A percentile compares a stretch with the other conserved stretches of the same genome.
These are phyloP conservation scores for Pinus tabuliformis DNA, from an alignment of 75 land plant species.

Conservation along the genomic window DNA sequence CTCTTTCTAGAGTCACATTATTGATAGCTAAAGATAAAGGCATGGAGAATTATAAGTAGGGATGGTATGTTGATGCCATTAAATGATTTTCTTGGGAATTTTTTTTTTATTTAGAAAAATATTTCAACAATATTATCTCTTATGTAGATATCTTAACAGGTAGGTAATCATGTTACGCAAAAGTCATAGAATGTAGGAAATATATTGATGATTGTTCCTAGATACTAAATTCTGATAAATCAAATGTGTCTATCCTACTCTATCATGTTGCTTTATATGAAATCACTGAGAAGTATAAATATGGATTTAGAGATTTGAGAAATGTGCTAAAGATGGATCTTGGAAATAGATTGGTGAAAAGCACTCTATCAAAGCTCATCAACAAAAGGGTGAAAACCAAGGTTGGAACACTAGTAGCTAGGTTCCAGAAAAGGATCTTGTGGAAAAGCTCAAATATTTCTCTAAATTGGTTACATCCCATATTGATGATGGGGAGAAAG, in stretches of 20 bases:
- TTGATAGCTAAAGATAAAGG: constrained; percentile 72
- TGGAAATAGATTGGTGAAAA: no score
- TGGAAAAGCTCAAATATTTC: constrained; percentile 46
- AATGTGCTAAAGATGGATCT: no score
- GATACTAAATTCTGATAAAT: no score
- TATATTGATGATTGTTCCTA: no score
- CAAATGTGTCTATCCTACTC: no score
- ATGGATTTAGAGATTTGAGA: no score
- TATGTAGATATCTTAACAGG: constrained; percentile 53
- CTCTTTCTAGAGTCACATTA: constrained; percentile 81
- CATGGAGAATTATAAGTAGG: constrained; percentile 72
- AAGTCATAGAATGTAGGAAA: no score
- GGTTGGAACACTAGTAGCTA: no score
- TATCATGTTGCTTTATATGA: no score
- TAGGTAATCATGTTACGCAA: constrained; percentile 84
- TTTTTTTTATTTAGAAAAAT: constrained; percentile 72
- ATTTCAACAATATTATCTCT: constrained; percentile 23
- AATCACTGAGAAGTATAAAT: no score
- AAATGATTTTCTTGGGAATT: constrained; percentile 99
- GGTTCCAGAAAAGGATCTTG: constrained; percentile 31
- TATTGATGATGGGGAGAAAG: constrained; percentile 70
- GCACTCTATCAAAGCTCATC: no score
- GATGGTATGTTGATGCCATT: constrained; percentile 94
- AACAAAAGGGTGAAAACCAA: no score
- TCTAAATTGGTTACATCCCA: constrained; percentile 69